These are phyloP conservation scores for Hapsidospora chrysogenum DNA, from an alignment of 495 filamentous ascomycete genomes.

Conservation along the genomic window DNA sequence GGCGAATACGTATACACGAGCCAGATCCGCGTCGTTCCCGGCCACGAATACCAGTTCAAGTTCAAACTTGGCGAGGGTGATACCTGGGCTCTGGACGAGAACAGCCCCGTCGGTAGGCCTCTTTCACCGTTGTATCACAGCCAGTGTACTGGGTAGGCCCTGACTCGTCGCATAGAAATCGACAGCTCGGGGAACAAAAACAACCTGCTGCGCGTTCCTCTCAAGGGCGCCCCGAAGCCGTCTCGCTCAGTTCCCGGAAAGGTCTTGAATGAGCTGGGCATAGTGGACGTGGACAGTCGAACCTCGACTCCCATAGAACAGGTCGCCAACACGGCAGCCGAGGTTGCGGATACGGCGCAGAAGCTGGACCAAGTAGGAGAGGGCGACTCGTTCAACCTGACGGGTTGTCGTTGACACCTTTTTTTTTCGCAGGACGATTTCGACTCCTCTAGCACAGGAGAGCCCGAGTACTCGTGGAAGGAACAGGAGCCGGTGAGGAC, in stretches of 20 bases:
- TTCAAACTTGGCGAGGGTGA: slow-evolving; percentile 45
- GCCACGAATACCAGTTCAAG: slow-evolving; percentile 47
- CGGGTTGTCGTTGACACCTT: too few relatives aligned
- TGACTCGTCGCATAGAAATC: too few relatives aligned
- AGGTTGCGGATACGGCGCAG: slow-evolving; percentile 9
- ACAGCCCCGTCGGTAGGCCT: slow-evolving; percentile 29
- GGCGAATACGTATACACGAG: slow-evolving; percentile 27
- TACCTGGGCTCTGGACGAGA: slow-evolving; percentile 49
- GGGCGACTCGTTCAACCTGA: background rate
- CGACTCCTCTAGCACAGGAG: too few relatives aligned
- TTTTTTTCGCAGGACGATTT: too few relatives aligned
- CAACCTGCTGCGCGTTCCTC: slow-evolving; percentile 31
- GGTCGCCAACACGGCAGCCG: slow-evolving; percentile 1
- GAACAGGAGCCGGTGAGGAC: slow-evolving; percentile 22
- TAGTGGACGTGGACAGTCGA: slow-evolving; percentile 6
- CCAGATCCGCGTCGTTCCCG: slow-evolving; percentile 25
- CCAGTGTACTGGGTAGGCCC: background rate
- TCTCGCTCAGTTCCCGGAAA: slow-evolving; percentile 8
- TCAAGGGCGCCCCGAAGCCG: background rate
- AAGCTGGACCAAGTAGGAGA: slow-evolving; percentile 10
- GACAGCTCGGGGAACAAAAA: slow-evolving; percentile 46
- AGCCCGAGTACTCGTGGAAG: too few relatives aligned
- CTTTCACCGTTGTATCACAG: background rate
- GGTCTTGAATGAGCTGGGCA: slow-evolving; percentile 11
- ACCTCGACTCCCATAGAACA: slow-evolving; percentile 7